Conservation (phyloP, 129 eudicot genomes). For the Erigeron canadensis region DNA sequence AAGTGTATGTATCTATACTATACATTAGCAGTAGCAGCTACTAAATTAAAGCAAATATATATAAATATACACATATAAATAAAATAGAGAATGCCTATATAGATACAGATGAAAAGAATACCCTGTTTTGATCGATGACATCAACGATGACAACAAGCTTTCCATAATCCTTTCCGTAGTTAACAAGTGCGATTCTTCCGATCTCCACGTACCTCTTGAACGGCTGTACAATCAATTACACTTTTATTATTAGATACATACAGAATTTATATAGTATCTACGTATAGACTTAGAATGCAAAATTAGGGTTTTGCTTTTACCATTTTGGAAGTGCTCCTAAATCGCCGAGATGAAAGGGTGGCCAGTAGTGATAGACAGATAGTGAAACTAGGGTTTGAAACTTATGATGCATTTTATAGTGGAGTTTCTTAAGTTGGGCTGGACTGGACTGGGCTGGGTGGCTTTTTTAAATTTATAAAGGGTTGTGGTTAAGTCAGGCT, state of each 20-base stretch:
- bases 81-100: background rate
- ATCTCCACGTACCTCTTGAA: slow-evolving; percentile 23
- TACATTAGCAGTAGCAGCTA: no score
- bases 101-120: background rate
- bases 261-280: no score
- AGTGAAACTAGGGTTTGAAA: slow-evolving; percentile 26
- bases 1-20: no score
- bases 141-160: slow-evolving; percentile 22
- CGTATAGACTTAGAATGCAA: no score
- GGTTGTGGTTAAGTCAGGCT: background rate
- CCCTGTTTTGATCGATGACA: slow-evolving; percentile 28
- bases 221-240: no score
- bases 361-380: slow-evolving; percentile 18
- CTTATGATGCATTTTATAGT: slow-evolving; percentile 10
- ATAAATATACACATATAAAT: background rate
- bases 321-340: slow-evolving; percentile 15
- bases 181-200: slow-evolving; percentile 20
- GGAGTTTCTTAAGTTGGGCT: background rate
- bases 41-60: no score
- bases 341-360: slow-evolving; percentile 14
- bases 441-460: slow-evolving; percentile 1
- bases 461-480: background rate
- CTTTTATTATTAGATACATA: no score
- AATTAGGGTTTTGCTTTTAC: slow-evolving; percentile 26
- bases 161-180: slow-evolving; percentile 11